These are phyloP conservation scores for Phaeophleospora eucalypticola DNA, from an alignment of 2,329 filamentous ascomycete species.

Conservation along the genomic window DNA sequence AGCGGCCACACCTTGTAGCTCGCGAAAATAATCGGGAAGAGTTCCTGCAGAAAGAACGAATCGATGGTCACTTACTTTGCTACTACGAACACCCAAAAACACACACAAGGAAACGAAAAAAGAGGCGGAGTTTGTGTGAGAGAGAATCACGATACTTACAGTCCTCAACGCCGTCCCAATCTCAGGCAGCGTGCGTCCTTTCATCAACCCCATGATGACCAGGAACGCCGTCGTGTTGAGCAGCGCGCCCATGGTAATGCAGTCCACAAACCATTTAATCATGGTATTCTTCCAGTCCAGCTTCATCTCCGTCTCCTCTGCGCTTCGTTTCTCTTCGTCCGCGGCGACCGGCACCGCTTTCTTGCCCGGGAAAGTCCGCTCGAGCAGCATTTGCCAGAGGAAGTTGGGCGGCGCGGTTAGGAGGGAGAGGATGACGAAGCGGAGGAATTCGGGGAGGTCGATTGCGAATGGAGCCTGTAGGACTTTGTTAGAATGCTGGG, in stretches of 20 bases:
- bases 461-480: neutral
- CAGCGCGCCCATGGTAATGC: slow-evolving; percentile 4
- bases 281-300: slow-evolving; percentile 2
- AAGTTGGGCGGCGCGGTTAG: slow-evolving; percentile 1
- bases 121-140: neutral
- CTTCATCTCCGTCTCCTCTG: neutral
- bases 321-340: neutral
- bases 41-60: slow-evolving; percentile 1
- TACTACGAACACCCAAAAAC: neutral
- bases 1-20: slow-evolving; percentile 6
- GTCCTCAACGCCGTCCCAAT: slow-evolving; percentile 2
- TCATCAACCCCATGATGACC: slow-evolving; percentile 3
- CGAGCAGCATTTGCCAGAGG: slow-evolving; percentile 4
- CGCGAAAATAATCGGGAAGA: slow-evolving; percentile 4
- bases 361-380: slow-evolving; percentile 1
- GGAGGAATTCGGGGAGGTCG: neutral
- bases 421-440: neutral
- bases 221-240: slow-evolving; percentile 5
- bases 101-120: neutral
- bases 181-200: neutral
- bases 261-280: slow-evolving; percentile 6
- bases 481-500: too few species aligned
- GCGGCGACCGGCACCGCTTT: neutral
- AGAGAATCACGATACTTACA: neutral
- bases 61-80: neutral